Conservation (phyloP, 2,329 filamentous ascomycete species). For the Xylaria sp. region DNA sequence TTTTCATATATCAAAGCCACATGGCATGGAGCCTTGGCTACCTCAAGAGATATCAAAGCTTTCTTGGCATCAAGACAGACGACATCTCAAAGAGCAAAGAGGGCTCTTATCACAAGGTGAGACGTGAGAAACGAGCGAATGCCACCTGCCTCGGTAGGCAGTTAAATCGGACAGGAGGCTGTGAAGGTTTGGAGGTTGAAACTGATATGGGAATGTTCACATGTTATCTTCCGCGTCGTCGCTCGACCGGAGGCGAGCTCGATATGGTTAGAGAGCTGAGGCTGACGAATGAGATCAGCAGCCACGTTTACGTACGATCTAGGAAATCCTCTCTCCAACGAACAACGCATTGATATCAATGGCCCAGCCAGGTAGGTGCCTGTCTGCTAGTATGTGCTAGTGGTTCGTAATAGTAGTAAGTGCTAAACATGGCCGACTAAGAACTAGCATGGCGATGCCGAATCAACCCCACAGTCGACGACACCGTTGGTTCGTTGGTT, state of each 20-base stretch:
- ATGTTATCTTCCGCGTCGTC: slow-evolving; percentile 5
- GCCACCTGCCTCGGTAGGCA: slow-evolving; percentile 34
- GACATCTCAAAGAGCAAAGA: not conserved
- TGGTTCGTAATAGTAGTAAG: too few species aligned
- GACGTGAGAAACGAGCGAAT: slow-evolving; percentile 1
- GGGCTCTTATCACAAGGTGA: slow-evolving; percentile 2
- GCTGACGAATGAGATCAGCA: slow-evolving; percentile 27
- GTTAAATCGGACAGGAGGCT: slow-evolving; percentile 22
- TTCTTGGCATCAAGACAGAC: slow-evolving; percentile 38
- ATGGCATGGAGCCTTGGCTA: slow-evolving; percentile 41
- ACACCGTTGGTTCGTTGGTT: slow-evolving; percentile 8
- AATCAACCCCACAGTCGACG: slow-evolving; percentile 26
- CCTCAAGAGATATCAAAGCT: slow-evolving; percentile 35
- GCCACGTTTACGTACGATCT: slow-evolving; percentile 18
- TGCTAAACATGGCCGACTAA: too few species aligned
- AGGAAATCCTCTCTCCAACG: slow-evolving; percentile 14
- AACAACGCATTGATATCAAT: slow-evolving; percentile 20
- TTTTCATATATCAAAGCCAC: slow-evolving; percentile 35
- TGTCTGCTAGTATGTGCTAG: too few species aligned
- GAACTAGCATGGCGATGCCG: slow-evolving; percentile 13
- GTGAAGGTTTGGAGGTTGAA: slow-evolving; percentile 23
- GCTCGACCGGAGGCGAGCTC: slow-evolving; percentile 22
- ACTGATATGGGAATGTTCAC: slow-evolving; percentile 10
- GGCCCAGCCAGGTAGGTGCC: not conserved
- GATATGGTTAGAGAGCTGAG: slow-evolving; percentile 35